These are phyloP conservation scores for Amaranthus palmeri DNA, from an alignment of 148 eudicot species.

Conservation along the genomic window DNA sequence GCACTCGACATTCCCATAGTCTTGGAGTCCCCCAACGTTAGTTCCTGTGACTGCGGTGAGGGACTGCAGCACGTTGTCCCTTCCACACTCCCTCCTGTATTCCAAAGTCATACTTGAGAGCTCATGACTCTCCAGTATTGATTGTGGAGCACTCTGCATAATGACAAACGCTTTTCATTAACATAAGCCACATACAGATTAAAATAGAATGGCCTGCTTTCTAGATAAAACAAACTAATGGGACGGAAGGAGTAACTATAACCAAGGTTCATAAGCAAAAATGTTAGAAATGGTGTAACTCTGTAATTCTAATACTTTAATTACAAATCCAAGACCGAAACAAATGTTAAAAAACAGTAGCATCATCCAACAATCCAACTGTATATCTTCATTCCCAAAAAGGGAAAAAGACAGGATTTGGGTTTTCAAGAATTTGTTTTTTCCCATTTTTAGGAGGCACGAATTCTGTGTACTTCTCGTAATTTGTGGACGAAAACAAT, in stretches of 20 bases:
- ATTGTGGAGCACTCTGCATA: slow-evolving; percentile 73
- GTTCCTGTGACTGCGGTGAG: slow-evolving; percentile 56
- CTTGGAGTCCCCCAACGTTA: slow-evolving; percentile 36
- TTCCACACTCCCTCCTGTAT: slow-evolving; percentile 86
- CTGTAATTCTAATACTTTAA: too few relatives aligned
- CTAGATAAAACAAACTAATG: too few relatives aligned
- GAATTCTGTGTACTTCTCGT: not conserved
- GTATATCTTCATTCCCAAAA: slow-evolving; percentile 9
- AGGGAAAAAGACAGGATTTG: slow-evolving; percentile 13
- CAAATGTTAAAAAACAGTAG: too few relatives aligned
- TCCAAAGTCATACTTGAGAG: slow-evolving; percentile 76
- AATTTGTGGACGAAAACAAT: not conserved
- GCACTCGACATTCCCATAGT: slow-evolving; percentile 61
- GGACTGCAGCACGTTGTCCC: slow-evolving; percentile 74
- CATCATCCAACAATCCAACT: not conserved
- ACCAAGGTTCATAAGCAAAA: not conserved
- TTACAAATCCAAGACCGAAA: too few relatives aligned
- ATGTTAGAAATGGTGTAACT: too few relatives aligned
- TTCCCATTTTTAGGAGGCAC: not conserved
- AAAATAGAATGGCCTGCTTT: too few relatives aligned
- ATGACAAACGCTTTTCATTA: not conserved
- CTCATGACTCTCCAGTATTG: slow-evolving; percentile 71
- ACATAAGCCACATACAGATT: not conserved
- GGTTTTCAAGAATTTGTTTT: slow-evolving; percentile 10
- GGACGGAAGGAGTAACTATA: too few relatives aligned